Percentiles rank a stretch among this genome's conserved stretches.
Conservation (phyloP, 805 yeast species). For the Saccharomycopsis capsularis region DNA sequence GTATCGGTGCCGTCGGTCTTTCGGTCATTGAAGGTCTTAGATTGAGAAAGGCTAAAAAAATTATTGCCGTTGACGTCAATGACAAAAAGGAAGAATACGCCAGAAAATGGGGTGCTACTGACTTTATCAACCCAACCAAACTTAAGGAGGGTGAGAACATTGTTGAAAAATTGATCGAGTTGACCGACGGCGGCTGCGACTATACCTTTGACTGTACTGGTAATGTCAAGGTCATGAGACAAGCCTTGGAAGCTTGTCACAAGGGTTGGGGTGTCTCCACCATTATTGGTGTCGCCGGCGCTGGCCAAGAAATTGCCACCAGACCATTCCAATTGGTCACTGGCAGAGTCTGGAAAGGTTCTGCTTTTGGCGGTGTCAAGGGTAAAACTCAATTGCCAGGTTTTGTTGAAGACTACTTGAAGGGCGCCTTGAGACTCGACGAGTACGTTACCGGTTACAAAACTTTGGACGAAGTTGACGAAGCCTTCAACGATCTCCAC, state of each 20-base stretch:
- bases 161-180: conserved; percentile 74
- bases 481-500: conserved; percentile 93
- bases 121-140: conserved; percentile 74
- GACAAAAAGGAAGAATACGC: conserved; percentile 84
- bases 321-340: conserved; percentile 99
- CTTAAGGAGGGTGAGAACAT: conserved; percentile 66
- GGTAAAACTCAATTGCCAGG: conserved; percentile 95
- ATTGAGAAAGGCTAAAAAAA: conserved; percentile 70
- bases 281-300: conserved; percentile 97
- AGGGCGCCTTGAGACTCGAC: conserved; percentile 79
- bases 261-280: conserved; percentile 98
- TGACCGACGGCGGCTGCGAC: conserved; percentile 97
- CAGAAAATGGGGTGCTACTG: conserved; percentile 86
- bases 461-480: conserved; percentile 67
- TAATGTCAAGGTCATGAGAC: conserved; percentile 89
- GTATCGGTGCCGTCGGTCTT: conserved; percentile 96
- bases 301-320: conserved; percentile 93
- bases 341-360: conserved; percentile 98
- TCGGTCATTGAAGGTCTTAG: conserved; percentile 94
- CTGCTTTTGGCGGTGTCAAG: conserved; percentile 99
- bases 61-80: conserved; percentile 83
- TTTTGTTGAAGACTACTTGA: conserved; percentile 76
- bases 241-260: conserved; percentile 94
- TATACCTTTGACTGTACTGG: conserved; percentile 98
- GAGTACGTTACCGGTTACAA: conserved; percentile 93